phyloP scores from a whole-genome alignment of 768 basidiomycete genomes.

The Macrolepiota fuliginosa region DNA sequence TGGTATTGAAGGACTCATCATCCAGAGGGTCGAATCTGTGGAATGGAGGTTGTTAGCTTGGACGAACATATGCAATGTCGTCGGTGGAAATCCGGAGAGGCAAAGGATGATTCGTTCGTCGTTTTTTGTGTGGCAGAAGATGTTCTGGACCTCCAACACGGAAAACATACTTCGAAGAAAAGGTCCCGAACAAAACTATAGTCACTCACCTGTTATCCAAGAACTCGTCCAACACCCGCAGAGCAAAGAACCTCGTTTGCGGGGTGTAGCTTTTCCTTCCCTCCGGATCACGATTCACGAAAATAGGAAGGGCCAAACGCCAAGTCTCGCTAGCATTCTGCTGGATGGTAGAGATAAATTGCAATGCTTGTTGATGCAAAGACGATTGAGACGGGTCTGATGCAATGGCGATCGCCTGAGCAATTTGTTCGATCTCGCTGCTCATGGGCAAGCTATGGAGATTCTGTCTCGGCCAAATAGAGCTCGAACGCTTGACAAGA shows the following conservation, averaged over 20 bases:
- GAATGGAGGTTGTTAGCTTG: constrained; percentile 10
- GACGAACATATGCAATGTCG: background rate
- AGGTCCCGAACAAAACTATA: background rate
- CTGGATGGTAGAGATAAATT: constrained; percentile 76
- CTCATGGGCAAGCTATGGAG: constrained; percentile 47
- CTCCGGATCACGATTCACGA: constrained; percentile 57
- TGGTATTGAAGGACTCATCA: constrained; percentile 61
- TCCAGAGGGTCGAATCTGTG: constrained; percentile 65
- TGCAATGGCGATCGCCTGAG: constrained; percentile 86
- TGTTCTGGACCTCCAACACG: constrained; percentile 1
- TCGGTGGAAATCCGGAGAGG: background rate
- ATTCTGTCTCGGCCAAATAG: background rate
- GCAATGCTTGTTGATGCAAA: constrained; percentile 84
- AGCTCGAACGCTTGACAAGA: background rate
- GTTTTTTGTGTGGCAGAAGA: background rate
- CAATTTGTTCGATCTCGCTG: constrained; percentile 70
- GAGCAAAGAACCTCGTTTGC: constrained; percentile 77
- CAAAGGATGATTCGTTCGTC: background rate
- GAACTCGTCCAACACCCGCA: constrained; percentile 79
- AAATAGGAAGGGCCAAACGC: constrained; percentile 76
- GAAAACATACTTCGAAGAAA: constrained; percentile 2
- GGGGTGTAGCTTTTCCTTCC: constrained; percentile 67
- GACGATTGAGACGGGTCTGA: constrained; percentile 70
- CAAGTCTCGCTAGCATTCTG: constrained; percentile 75
- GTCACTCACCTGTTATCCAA: constrained; percentile 74